phyloP scores from a whole-genome alignment of 495 filamentous ascomycete genomes.

The Xeromyces bisporus region DNA sequence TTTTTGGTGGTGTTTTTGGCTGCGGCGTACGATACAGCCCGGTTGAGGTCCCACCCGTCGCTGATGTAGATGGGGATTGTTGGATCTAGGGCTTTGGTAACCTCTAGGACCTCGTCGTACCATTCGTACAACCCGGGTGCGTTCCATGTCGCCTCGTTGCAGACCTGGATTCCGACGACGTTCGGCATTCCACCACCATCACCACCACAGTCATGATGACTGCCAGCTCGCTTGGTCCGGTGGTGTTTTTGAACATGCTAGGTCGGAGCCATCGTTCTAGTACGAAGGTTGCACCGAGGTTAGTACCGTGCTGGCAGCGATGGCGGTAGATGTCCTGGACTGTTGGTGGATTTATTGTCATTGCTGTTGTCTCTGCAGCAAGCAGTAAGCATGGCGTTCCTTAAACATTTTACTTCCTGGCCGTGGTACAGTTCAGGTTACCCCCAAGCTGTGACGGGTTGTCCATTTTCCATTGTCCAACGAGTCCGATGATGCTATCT shows the following conservation, averaged over 20 bases:
- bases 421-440: too few species aligned
- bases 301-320: constrained; percentile 39
- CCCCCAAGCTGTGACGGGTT: too few species aligned
- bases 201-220: too few species aligned
- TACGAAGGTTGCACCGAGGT: constrained; percentile 38
- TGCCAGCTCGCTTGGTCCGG: constrained; percentile 27
- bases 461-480: too few species aligned
- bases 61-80: constrained; percentile 36
- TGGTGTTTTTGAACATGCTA: constrained; percentile 22
- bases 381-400: too few species aligned
- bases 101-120: constrained; percentile 31
- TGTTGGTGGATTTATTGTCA: constrained; percentile 18
- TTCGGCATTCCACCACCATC: constrained; percentile 20
- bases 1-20: constrained; percentile 8
- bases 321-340: constrained; percentile 30
- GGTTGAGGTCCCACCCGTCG: constrained; percentile 32
- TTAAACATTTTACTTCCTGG: too few species aligned
- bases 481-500: too few species aligned
- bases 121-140: constrained; percentile 33
- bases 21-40: constrained; percentile 19
- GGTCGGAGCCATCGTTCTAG: constrained; percentile 36
- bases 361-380: too few species aligned
- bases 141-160: constrained; percentile 32
- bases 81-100: constrained; percentile 24
- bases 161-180: constrained; percentile 34